Percentiles rank a stretch among this genome's conserved stretches.
Conservation (phyloP, 192 early-diverging fungal genomes). For the Linnemannia elongata region DNA sequence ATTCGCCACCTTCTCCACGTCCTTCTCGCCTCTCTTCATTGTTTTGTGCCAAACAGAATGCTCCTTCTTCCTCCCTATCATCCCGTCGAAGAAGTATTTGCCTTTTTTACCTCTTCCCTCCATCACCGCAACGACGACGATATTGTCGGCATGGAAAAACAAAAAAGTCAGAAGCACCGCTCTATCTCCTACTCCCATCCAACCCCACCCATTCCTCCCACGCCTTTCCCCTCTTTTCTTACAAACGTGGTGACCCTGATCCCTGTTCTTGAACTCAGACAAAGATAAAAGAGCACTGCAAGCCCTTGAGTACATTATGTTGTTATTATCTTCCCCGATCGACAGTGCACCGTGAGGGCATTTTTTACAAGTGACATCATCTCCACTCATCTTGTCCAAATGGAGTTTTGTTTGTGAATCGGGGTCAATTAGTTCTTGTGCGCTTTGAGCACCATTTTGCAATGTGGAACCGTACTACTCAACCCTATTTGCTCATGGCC, state of each 20-base stretch:
- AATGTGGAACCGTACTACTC: not conserved
- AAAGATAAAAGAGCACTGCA: not conserved
- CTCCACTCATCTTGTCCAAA: not conserved
- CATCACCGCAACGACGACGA: not conserved
- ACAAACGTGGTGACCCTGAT: not conserved
- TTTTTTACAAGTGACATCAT: slow-evolving; percentile 1
- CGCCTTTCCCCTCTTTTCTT: not conserved
- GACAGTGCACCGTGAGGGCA: not conserved
- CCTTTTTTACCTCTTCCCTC: not conserved
- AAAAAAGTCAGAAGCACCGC: not conserved
- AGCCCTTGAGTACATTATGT: not conserved
- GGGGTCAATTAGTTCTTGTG: not conserved
- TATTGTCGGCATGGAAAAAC: not conserved
- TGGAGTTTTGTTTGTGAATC: not conserved
- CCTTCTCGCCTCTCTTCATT: too few relatives aligned
- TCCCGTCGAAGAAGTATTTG: not conserved
- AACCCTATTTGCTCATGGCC: not conserved
- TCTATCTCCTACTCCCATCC: not conserved
- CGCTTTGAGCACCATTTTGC: not conserved
- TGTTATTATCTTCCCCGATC: not conserved
- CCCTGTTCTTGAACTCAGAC: not conserved
- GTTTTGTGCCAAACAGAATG: not conserved
- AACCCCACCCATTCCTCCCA: not conserved
- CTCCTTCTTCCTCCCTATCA: not conserved
- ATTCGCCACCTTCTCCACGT: not conserved